Evolutionary conservation across 495 filamentous ascomycete genomes (phyloP).

Genomic region (Bacidia rubella): DNA sequence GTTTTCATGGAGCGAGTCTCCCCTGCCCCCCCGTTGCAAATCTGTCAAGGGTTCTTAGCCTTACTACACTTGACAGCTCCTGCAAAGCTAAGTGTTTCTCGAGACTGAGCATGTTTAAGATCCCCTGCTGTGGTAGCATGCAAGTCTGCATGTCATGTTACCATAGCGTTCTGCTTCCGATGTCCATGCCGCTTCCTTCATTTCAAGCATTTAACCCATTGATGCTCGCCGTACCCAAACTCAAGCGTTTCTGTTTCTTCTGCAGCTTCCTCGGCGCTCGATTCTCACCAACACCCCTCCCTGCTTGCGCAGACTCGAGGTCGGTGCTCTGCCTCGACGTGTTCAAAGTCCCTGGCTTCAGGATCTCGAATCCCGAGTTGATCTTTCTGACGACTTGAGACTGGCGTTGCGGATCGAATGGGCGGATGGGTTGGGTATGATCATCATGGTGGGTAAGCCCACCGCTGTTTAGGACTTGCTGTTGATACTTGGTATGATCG

Average conservation of each 20-base stretch:
- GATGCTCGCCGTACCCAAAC: background rate
- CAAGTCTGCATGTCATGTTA: too few relatives aligned
- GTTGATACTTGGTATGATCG: constrained; percentile 3
- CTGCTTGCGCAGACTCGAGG: constrained; percentile 4
- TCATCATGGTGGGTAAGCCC: constrained; percentile 3
- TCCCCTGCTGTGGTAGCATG: too few relatives aligned
- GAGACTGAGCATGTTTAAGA: too few relatives aligned
- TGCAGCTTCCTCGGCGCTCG: constrained; percentile 24
- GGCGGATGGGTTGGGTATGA: constrained; percentile 4
- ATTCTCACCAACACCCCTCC: constrained; percentile 17
- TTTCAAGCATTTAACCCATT: too few relatives aligned
- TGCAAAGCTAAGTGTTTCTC: too few relatives aligned
- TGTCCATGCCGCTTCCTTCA: too few relatives aligned
- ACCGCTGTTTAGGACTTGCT: background rate
- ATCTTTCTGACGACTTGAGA: constrained; percentile 33
- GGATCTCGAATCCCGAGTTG: constrained; percentile 48
- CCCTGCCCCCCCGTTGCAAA: too few relatives aligned
- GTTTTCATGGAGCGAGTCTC: too few relatives aligned
- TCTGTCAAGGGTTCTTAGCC: too few relatives aligned
- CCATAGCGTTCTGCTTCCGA: too few relatives aligned
- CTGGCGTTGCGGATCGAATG: constrained; percentile 4
- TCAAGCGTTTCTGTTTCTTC: constrained; percentile 15
- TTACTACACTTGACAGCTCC: too few relatives aligned
- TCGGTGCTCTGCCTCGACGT: constrained; percentile 1
- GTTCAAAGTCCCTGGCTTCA: constrained; percentile 38